Evolutionary conservation across 345 rosid species (phyloP), one percentile per base, ranked within the genome.

Genomic region (Arabis hirsuta): DNA sequence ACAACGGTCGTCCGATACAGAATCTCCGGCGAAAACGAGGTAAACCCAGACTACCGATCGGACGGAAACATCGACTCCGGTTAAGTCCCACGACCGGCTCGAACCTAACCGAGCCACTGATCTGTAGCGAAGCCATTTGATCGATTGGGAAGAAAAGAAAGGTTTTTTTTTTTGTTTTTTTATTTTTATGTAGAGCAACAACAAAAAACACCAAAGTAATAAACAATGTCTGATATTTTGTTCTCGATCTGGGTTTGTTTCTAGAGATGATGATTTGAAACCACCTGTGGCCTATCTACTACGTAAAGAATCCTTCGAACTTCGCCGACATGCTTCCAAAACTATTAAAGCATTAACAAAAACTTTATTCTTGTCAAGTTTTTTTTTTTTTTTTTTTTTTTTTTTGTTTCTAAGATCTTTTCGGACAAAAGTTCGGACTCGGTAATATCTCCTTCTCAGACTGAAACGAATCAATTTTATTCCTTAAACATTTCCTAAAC

Each of bases 101-200:
- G 32, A 53, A 73, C 4, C 67, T 63, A 7, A 69, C n/a, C 0
- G 69, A 62, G 26, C 70, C 78, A 10, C 26, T 65, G 72, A 80
- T 51, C 48, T 54, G 73, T 45, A 82, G 57, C 44, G 92, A 82
- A 55, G 81, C 84, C 92, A 90, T 90, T 90, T 16, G 79, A 61
- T 64, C 3, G 34, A 58, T n/a, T 3, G 50, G 50, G 24, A 38
- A 13, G 24, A 51, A 13, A 47, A 55, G 16, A 42, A 38, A 7
- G 31, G 3, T 2, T 20, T 2, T 7, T 32, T 32, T 47, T 20
- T 24, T 16, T 9, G 2, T 2, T 20, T 2, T 7, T 32, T 32
- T 47, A 7, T 24, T 16, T 9, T 4, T 13, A 44, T 42, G 10
- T 16, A 19, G 34, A 65, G 42, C 10, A 29, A 47, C 14, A 27